A percentile compares a stretch with the other conserved stretches of the same genome.
These are phyloP conservation scores for Botrytis fabae DNA, from an alignment of 2,329 filamentous ascomycete genomes.

Conservation along the genomic window DNA sequence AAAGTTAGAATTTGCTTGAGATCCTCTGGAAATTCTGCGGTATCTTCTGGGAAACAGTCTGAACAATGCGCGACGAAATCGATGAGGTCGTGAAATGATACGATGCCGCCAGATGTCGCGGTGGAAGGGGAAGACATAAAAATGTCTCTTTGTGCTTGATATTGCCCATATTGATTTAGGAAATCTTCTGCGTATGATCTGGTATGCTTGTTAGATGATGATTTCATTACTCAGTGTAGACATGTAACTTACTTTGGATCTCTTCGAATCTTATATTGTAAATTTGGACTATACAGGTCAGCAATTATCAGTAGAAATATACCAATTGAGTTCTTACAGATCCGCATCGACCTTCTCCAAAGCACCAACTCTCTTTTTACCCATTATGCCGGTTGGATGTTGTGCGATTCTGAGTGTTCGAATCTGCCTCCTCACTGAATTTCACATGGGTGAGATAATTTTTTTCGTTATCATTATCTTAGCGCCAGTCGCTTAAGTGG, in stretches of 20 bases:
- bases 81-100: conserved; percentile 86
- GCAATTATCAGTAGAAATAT: conserved; percentile 23
- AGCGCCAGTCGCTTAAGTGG: conserved; percentile 14
- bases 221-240: not conserved
- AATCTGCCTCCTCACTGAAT: conserved; percentile 8
- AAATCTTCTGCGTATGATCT: conserved; percentile 92
- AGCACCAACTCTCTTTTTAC: conserved; percentile 85
- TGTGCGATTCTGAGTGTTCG: not conserved
- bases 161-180: conserved; percentile 83
- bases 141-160: conserved; percentile 86
- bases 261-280: conserved; percentile 88
- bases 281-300: conserved; percentile 61
- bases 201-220: conserved; percentile 22
- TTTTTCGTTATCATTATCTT: conserved; percentile 25
- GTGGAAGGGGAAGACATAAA: conserved; percentile 82
- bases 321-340: conserved; percentile 53
- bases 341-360: conserved; percentile 95
- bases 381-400: conserved; percentile 54
- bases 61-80: conserved; percentile 93
- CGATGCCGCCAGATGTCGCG: conserved; percentile 73
- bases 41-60: conserved; percentile 86
- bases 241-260: conserved; percentile 68
- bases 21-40: conserved; percentile 73
- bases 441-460: conserved; percentile 11
- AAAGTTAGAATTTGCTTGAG: conserved; percentile 76